A percentile compares a stretch with the other conserved stretches of the same genome.
Evolutionary conservation across 495 filamentous ascomycete species (phyloP).

Genomic region (Polyplosphaeria fusca): DNA sequence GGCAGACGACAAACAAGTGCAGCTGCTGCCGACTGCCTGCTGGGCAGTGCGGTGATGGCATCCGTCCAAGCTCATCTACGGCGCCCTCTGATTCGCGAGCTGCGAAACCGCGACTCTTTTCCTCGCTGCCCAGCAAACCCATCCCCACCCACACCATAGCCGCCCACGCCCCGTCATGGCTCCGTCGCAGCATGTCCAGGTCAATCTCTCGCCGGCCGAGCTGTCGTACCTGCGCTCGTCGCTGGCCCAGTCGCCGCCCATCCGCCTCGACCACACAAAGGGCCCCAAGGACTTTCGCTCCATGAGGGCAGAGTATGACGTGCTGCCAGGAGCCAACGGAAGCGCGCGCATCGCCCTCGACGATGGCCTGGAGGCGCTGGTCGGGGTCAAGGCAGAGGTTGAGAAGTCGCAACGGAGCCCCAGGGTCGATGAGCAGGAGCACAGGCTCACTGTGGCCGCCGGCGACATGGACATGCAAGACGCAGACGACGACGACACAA

Average conservation of each 20-base stretch:
- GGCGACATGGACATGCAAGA: constrained; percentile 35
- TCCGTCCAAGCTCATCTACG: too few species aligned
- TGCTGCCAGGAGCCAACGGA: constrained; percentile 85
- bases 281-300: constrained; percentile 81
- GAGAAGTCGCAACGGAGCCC: constrained; percentile 55
- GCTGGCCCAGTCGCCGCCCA: constrained; percentile 71
- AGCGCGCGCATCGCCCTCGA: constrained; percentile 90
- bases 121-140: not conserved
- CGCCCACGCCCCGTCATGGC: constrained; percentile 31
- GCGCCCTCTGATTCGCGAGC: too few species aligned
- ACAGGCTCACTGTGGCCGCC: constrained; percentile 16
- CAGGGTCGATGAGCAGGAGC: not conserved
- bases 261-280: constrained; percentile 78
- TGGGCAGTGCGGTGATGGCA: too few species aligned
- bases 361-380: constrained; percentile 91
- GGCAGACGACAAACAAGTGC: too few species aligned
- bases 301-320: constrained; percentile 79
- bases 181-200: constrained; percentile 32
- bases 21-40: too few species aligned
- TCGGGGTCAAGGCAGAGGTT: constrained; percentile 91
- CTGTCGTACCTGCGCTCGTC: constrained; percentile 93
- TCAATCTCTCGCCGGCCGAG: constrained; percentile 85
- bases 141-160: not conserved
- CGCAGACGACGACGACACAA: constrained; percentile 35
- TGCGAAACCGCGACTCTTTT: too few species aligned